Conservation (phyloP, 2,329 filamentous ascomycete species). For the Diaporthe sp. region DNA sequence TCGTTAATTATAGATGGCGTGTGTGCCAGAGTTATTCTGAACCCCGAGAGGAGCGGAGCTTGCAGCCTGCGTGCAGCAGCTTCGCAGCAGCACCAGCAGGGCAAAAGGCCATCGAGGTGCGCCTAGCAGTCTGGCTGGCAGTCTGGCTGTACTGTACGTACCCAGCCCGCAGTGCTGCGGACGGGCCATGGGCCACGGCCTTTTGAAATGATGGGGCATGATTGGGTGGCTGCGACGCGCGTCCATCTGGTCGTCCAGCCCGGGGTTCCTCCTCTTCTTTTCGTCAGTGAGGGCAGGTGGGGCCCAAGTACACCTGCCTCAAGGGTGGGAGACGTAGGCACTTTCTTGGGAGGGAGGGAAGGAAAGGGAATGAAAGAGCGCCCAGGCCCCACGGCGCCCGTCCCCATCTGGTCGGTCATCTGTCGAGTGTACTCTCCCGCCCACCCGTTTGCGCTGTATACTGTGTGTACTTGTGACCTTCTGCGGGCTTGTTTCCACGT, state of each 20-base stretch:
- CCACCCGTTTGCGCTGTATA: no score
- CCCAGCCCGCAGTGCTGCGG: conserved; percentile 32
- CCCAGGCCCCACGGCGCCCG: neutral
- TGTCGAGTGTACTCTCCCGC: neutral
- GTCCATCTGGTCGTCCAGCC: conserved; percentile 31
- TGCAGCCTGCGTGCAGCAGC: neutral
- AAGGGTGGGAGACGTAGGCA: neutral
- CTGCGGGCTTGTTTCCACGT: conserved; percentile 10
- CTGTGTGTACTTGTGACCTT: neutral
- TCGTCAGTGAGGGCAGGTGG: conserved; percentile 4
- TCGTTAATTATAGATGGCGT: conserved; percentile 34
- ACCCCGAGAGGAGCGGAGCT: conserved; percentile 9
- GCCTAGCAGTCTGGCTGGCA: neutral
- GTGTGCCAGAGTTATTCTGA: conserved; percentile 21
- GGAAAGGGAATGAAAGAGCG: neutral
- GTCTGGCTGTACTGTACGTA: neutral
- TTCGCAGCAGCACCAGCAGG: no score
- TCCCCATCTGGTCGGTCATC: neutral
- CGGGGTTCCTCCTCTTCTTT: conserved; percentile 28
- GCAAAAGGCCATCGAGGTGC: neutral
- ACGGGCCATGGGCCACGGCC: conserved; percentile 26
- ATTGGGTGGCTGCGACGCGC: conserved; percentile 39
- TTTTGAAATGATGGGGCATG: conserved; percentile 31
- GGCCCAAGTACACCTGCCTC: neutral
- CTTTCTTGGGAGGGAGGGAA: neutral